Conservation (phyloP, 352 stramenopile species). For the Globisporangium sylvaticum region DNA sequence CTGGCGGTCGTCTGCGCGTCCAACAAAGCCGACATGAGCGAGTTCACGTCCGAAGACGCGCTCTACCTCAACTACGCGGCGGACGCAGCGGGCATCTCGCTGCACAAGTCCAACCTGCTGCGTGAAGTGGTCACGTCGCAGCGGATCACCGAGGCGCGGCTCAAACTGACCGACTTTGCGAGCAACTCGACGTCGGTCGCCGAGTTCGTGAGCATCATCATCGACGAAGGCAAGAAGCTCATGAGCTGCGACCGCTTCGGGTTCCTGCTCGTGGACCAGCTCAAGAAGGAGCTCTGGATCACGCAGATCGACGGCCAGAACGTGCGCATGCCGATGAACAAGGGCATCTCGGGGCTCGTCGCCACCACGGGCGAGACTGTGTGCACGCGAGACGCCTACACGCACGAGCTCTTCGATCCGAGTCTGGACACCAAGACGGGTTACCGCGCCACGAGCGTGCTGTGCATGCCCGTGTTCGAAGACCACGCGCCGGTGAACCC, state of each 20-base stretch:
- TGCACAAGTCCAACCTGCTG: slow-evolving; percentile 36
- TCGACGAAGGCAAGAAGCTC: slow-evolving; percentile 50
- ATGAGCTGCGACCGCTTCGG: slow-evolving; percentile 60
- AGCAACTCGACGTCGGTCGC: slow-evolving; percentile 43
- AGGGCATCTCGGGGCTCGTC: slow-evolving; percentile 54
- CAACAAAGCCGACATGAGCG: slow-evolving; percentile 29
- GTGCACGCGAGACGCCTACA: slow-evolving; percentile 56
- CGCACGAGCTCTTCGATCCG: slow-evolving; percentile 50
- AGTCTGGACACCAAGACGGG: slow-evolving; percentile 61
- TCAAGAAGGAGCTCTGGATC: slow-evolving; percentile 75
- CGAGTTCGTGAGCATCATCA: slow-evolving; percentile 53
- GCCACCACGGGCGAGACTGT: slow-evolving; percentile 46
- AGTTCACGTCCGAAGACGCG: slow-evolving; percentile 33
- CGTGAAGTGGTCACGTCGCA: slow-evolving; percentile 29
- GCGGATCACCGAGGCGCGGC: slow-evolving; percentile 23
- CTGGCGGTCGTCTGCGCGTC: slow-evolving; percentile 30
- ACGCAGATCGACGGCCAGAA: slow-evolving; percentile 50
- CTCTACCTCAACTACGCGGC: slow-evolving; percentile 35
- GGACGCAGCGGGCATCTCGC: slow-evolving; percentile 30
- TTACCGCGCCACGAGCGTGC: slow-evolving; percentile 62
- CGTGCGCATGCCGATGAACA: slow-evolving; percentile 56
- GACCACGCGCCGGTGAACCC: slow-evolving; percentile 49
- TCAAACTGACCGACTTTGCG: slow-evolving; percentile 33
- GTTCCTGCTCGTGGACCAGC: slow-evolving; percentile 54
- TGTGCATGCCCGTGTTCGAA: slow-evolving; percentile 68